Percentiles rank a stretch among this genome's conserved stretches.
phyloP scores from a whole-genome alignment of 306 rosid species.

The Arachis hypogaea region DNA sequence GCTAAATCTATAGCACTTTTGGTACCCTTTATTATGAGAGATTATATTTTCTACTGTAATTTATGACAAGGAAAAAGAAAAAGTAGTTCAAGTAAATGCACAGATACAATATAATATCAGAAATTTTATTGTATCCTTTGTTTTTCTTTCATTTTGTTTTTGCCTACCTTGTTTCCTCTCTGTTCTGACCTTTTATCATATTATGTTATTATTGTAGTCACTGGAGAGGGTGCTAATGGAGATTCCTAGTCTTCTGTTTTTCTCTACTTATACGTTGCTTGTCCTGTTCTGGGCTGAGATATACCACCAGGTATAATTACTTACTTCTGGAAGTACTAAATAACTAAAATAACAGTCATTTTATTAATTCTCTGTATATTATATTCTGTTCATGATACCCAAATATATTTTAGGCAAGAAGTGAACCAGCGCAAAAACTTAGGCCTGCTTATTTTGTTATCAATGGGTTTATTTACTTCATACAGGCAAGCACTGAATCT shows the following conservation, averaged over 20 bases:
- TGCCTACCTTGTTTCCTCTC: background rate
- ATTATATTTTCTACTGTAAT: background rate
- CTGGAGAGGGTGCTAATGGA: conserved; percentile 73
- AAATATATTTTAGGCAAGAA: conserved; percentile 67
- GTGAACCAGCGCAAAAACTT: conserved; percentile 63
- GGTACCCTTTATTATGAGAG: background rate
- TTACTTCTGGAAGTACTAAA: conserved; percentile 13
- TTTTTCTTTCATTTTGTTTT: background rate
- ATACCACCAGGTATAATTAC: conserved; percentile 66
- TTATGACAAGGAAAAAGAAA: background rate
- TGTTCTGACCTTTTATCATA: conserved; percentile 23
- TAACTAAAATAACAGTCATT: background rate
- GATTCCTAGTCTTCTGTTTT: conserved; percentile 78
- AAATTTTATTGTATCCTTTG: conserved; percentile 5
- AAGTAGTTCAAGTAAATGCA: conserved; percentile 7
- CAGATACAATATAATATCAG: background rate
- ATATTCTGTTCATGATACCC: conserved; percentile 30
- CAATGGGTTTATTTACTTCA: conserved; percentile 63
- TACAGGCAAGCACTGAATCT: conserved; percentile 52
- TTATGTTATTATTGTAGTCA: conserved; percentile 47
- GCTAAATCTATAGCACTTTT: background rate
- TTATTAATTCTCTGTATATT: background rate
- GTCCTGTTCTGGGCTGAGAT: conserved; percentile 91
- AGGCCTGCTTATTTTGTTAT: conserved; percentile 62
- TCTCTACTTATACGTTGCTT: conserved; percentile 80